These are phyloP conservation scores for Dioscorea zingiberensis DNA, from an alignment of 106 monocot genomes.

Conservation along the genomic window DNA sequence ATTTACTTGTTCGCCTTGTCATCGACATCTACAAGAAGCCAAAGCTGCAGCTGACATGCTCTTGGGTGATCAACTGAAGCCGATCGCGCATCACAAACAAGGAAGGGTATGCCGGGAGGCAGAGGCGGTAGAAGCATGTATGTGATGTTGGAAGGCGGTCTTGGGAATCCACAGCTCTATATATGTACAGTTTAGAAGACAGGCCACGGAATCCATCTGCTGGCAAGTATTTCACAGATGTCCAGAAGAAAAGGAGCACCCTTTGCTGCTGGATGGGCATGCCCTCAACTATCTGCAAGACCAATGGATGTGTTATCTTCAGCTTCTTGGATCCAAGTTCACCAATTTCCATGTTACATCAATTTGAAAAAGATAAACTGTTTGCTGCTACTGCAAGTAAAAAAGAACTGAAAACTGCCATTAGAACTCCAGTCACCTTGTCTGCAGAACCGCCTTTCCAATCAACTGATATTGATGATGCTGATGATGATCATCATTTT, in stretches of 20 bases:
- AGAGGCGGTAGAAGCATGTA: slow-evolving; percentile 76
- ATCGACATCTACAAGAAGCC: slow-evolving; percentile 41
- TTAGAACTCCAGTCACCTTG: no score
- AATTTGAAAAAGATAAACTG: no score
- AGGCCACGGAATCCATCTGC: slow-evolving; percentile 73
- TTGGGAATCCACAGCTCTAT: slow-evolving; percentile 28
- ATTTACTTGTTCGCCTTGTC: no score
- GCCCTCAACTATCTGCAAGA: slow-evolving; percentile 50
- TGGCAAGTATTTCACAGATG: slow-evolving; percentile 73
- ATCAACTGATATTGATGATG: no score
- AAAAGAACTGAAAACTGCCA: no score
- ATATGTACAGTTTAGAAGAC: slow-evolving; percentile 64
- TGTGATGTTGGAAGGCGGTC: slow-evolving; percentile 72
- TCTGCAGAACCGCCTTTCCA: no score
- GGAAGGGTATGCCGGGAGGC: slow-evolving; percentile 58
- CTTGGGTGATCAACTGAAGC: slow-evolving; percentile 63
- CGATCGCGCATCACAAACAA: slow-evolving; percentile 30
- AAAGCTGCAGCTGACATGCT: slow-evolving; percentile 70
- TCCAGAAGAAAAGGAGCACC: slow-evolving; percentile 76
- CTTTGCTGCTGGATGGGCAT: slow-evolving; percentile 57
- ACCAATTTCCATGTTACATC: no score
- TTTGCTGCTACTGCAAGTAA: no score
- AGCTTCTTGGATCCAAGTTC: no score
- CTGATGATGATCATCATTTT: no score
- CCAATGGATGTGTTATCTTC: no score